These are phyloP conservation scores for Euphorbia peplus DNA, from an alignment of 345 rosid genomes.

Conservation along the genomic window DNA sequence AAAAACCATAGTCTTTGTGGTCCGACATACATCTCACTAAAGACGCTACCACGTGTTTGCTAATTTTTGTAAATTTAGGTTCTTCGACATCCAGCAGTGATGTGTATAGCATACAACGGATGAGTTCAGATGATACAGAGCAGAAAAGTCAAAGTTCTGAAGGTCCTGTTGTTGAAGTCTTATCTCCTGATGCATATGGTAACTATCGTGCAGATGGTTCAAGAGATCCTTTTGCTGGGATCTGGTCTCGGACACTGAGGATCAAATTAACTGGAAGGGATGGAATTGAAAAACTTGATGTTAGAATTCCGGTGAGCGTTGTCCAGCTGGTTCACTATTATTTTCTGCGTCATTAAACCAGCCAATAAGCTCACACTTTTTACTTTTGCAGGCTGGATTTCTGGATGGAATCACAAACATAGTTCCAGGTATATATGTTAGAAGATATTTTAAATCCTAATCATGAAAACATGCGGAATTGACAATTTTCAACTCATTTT, in stretches of 20 bases:
- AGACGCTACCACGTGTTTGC: neutral
- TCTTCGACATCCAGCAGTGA: slow-evolving; percentile 45
- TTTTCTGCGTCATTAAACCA: neutral
- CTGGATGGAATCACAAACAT: slow-evolving; percentile 83
- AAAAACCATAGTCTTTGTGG: neutral
- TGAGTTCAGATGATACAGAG: slow-evolving; percentile 46
- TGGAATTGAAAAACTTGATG: slow-evolving; percentile 80
- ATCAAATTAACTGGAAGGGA: slow-evolving; percentile 80
- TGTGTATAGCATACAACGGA: slow-evolving; percentile 42
- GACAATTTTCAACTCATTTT: neutral
- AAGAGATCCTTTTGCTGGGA: slow-evolving; percentile 60
- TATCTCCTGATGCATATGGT: slow-evolving; percentile 64
- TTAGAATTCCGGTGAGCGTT: slow-evolving; percentile 77
- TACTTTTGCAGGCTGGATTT: slow-evolving; percentile 67
- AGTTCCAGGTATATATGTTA: slow-evolving; percentile 65
- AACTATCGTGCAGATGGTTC: slow-evolving; percentile 55
- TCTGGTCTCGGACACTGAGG: slow-evolving; percentile 84
- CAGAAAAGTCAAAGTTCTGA: slow-evolving; percentile 44
- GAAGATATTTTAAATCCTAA: neutral
- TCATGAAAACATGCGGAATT: neutral
- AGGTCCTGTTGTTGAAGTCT: slow-evolving; percentile 77
- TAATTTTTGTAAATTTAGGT: slow-evolving; percentile 22
- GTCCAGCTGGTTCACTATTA: neutral
- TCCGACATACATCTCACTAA: too few species aligned
- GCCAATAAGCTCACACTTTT: neutral